Evolutionary conservation across 2,329 filamentous ascomycete genomes (phyloP).

Genomic region (Davidsoniella virescens): DNA sequence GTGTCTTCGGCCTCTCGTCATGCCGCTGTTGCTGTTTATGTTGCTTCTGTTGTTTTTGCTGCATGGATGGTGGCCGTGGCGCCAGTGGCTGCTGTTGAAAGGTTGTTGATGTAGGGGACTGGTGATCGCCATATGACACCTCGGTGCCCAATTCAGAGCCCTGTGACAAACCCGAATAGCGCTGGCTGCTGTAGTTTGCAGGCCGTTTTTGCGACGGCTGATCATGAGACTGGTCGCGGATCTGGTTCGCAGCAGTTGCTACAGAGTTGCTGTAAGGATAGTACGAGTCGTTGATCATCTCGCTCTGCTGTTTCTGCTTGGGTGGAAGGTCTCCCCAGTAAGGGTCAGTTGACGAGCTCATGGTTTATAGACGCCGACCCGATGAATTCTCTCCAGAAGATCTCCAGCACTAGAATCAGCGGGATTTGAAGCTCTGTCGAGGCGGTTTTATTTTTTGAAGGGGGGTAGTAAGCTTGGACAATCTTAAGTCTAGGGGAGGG

Average conservation of each 20-base stretch:
- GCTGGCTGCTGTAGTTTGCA: background rate
- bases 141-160: slow-evolving; percentile 5
- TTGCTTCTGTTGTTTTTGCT: background rate
- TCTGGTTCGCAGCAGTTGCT: no score
- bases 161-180: background rate
- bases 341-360: slow-evolving; percentile 8
- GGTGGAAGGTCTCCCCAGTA: slow-evolving; percentile 9
- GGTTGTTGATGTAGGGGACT: slow-evolving; percentile 11
- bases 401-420: no score
- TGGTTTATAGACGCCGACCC: background rate
- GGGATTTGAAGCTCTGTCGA: no score
- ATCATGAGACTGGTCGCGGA: background rate
- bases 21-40: background rate
- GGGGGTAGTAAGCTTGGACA: no score
- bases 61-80: slow-evolving; percentile 8
- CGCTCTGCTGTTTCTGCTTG: slow-evolving; percentile 9
- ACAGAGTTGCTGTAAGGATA: slow-evolving; percentile 1
- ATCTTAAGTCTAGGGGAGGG: no score
- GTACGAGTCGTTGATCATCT: slow-evolving; percentile 11
- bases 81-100: slow-evolving; percentile 11
- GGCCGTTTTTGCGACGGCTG: background rate
- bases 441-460: no score
- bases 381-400: no score
- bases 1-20: slow-evolving; percentile 7
- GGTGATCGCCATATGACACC: slow-evolving; percentile 1